Conservation (phyloP, 1,284 basidiomycete genomes). For the Sanghuangporus sanghuang region DNA sequence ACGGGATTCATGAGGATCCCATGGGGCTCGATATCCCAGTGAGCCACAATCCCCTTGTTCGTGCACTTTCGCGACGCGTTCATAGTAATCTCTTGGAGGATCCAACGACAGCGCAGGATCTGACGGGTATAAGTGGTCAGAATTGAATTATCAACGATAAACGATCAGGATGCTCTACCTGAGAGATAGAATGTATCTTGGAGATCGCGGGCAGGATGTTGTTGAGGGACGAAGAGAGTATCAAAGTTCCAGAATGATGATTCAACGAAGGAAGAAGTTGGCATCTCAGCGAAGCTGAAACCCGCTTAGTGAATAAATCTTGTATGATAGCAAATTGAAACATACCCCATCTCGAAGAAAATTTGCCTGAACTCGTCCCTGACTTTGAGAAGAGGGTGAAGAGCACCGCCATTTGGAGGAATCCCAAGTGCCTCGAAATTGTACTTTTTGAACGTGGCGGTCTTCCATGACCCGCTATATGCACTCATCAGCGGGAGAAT, state of each 20-base stretch:
- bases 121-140: constrained; percentile 27
- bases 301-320: not conserved
- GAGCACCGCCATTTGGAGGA: constrained; percentile 82
- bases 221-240: constrained; percentile 96
- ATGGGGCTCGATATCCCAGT: constrained; percentile 97
- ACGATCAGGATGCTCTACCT: constrained; percentile 37
- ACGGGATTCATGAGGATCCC: constrained; percentile 86
- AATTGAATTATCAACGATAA: not conserved
- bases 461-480: constrained; percentile 85
- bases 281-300: constrained; percentile 95
- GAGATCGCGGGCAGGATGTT: constrained; percentile 96
- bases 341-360: constrained; percentile 98
- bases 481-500: not conserved
- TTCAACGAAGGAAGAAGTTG: constrained; percentile 96
- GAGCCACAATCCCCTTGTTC: constrained; percentile 92
- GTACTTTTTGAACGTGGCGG: constrained; percentile 93
- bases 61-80: constrained; percentile 85
- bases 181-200: constrained; percentile 99
- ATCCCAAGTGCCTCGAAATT: constrained; percentile 98
- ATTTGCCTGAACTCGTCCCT: constrained; percentile 97
- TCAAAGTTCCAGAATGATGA: constrained; percentile 99
- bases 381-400: constrained; percentile 97
- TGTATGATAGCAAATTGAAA: constrained; percentile 13
- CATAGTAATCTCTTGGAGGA: constrained; percentile 85
- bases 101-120: constrained; percentile 79